These are phyloP conservation scores for Clarkia xantiana DNA, from an alignment of 345 rosid genomes.

Conservation along the genomic window DNA sequence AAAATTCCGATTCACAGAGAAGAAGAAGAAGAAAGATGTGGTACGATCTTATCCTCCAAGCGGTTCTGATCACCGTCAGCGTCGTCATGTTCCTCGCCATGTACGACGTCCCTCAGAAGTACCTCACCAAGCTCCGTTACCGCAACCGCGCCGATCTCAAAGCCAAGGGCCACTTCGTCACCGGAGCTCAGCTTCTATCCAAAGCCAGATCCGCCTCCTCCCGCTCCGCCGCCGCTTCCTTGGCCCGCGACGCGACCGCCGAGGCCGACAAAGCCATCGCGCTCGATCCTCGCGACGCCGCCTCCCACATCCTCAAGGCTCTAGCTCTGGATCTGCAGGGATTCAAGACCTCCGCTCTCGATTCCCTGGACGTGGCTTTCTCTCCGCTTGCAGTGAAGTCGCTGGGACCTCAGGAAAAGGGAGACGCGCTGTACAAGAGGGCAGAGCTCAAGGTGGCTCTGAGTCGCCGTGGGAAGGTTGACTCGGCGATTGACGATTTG, in stretches of 20 bases:
- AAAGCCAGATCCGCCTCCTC: slow-evolving; percentile 41
- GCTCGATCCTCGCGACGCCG: slow-evolving; percentile 47
- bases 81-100: slow-evolving; percentile 38
- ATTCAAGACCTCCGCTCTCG: slow-evolving; percentile 46
- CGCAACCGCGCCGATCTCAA: slow-evolving; percentile 23
- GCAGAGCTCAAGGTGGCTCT: slow-evolving; percentile 37
- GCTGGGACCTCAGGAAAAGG: slow-evolving; percentile 28
- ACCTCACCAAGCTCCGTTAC: slow-evolving; percentile 31
- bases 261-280: slow-evolving; percentile 42
- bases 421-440: slow-evolving; percentile 47
- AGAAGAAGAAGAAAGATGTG: slow-evolving; percentile 17
- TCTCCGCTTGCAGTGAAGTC: slow-evolving; percentile 36
- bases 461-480: slow-evolving; percentile 20
- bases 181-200: slow-evolving; percentile 47
- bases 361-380: slow-evolving; percentile 43
- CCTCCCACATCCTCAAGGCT: slow-evolving; percentile 45
- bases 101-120: slow-evolving; percentile 45
- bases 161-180: slow-evolving; percentile 55
- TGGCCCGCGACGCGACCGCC: slow-evolving; percentile 41
- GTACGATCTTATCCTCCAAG: slow-evolving; percentile 37
- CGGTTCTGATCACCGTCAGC: slow-evolving; percentile 23
- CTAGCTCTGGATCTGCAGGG: slow-evolving; percentile 52
- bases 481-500: slow-evolving; percentile 37
- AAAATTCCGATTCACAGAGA: not conserved
- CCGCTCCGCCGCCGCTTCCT: slow-evolving; percentile 23